These are phyloP conservation scores for Psophocarpus tetragonolobus DNA, from an alignment of 306 rosid species.

Conservation along the genomic window DNA sequence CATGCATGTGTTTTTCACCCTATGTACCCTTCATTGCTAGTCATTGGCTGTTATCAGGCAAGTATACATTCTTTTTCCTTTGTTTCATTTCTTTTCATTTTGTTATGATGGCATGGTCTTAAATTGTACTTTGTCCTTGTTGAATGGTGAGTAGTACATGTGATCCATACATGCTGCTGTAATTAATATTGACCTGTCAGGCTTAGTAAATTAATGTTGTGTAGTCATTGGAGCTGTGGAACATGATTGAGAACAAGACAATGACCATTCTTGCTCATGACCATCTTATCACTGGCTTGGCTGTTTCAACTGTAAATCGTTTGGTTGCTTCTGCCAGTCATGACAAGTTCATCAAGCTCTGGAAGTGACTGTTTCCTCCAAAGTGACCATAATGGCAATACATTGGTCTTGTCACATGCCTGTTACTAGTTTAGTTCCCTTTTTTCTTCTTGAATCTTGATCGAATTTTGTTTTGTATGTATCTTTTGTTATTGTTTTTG, in stretches of 20 bases:
- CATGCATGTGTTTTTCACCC: constrained; percentile 92
- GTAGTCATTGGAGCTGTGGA: neutral
- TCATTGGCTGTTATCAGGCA: constrained; percentile 93
- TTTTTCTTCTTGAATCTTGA: constrained; percentile 27
- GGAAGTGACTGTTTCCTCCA: constrained; percentile 5
- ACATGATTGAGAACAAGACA: neutral
- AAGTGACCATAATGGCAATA: neutral
- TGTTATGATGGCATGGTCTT: no score
- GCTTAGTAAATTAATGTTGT: neutral
- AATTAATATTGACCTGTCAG: no score
- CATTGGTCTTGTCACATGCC: constrained; percentile 19
- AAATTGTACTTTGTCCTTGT: neutral
- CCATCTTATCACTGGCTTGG: neutral
- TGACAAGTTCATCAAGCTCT: neutral
- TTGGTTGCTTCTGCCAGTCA: neutral
- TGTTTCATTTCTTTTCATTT: no score
- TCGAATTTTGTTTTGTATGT: constrained; percentile 9
- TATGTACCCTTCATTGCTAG: constrained; percentile 70
- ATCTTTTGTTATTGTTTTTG: no score
- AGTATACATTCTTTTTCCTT: constrained; percentile 12
- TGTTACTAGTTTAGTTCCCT: constrained; percentile 30
- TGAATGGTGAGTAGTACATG: neutral
- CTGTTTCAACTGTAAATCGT: neutral
- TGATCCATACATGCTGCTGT: no score
- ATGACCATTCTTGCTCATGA: neutral